These are phyloP conservation scores for Musa schizocarpa DNA, from an alignment of 176 grass and related monocot genomes.

Conservation along the genomic window DNA sequence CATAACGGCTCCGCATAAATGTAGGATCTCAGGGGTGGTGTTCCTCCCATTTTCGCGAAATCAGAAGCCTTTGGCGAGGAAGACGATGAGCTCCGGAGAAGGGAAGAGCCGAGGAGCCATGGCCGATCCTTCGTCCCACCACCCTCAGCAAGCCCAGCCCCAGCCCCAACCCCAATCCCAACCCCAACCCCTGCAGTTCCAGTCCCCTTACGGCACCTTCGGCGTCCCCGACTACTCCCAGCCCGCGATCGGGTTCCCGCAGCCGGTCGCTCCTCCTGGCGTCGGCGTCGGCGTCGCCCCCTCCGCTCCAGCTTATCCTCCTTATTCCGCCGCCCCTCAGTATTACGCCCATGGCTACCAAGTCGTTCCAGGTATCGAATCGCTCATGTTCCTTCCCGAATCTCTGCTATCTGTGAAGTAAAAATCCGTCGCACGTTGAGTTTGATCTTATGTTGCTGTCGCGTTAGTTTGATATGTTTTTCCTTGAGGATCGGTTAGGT, in stretches of 20 bases:
- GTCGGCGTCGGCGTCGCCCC: slow-evolving; percentile 25
- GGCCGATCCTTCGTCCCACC: background rate
- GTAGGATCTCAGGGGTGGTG: background rate
- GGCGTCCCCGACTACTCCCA: slow-evolving; percentile 31
- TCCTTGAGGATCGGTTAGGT: background rate
- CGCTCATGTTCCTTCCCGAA: background rate
- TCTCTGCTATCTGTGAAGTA: background rate
- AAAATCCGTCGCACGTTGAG: background rate
- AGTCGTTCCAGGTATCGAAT: slow-evolving; percentile 42
- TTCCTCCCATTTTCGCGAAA: background rate
- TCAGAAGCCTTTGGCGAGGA: background rate
- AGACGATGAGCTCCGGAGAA: slow-evolving; percentile 8
- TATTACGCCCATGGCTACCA: slow-evolving; percentile 76
- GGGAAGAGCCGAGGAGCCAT: background rate
- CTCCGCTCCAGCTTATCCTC: slow-evolving; percentile 20
- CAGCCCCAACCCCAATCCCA: slow-evolving; percentile 3
- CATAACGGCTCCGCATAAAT: background rate
- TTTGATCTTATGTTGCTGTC: background rate
- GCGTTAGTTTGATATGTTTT: too few relatives aligned
- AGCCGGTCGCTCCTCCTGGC: slow-evolving; percentile 41
- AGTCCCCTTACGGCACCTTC: slow-evolving; percentile 72
- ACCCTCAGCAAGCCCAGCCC: background rate
- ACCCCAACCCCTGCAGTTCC: background rate
- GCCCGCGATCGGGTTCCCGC: slow-evolving; percentile 70
- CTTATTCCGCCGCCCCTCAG: slow-evolving; percentile 37